A percentile compares a stretch with the other conserved stretches of the same genome.
Conservation (phyloP, 345 rosid genomes). For the Salix udensis region DNA sequence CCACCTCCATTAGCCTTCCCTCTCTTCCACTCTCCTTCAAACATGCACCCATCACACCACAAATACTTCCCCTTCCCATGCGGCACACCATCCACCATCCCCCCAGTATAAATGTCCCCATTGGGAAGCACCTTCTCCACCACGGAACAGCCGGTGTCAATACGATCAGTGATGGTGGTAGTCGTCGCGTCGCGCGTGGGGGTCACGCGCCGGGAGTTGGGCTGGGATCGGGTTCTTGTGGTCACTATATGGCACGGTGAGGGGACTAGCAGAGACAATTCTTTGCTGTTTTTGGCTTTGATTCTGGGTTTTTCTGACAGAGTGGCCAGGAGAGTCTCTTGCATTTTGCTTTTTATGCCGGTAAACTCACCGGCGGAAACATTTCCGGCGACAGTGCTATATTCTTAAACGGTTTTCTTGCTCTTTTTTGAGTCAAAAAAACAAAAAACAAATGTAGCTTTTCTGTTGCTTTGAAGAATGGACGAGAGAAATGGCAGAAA, state of each 20-base stretch:
- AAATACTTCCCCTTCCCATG: conserved; percentile 67
- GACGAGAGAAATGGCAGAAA: too few species aligned
- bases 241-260: not conserved
- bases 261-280: not conserved
- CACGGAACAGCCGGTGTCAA: not conserved
- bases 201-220: conserved; percentile 14
- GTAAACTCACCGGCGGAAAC: not conserved
- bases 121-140: conserved; percentile 45
- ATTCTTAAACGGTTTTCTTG: not conserved
- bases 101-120: conserved; percentile 68
- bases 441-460: too few species aligned
- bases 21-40: conserved; percentile 59
- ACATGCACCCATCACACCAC: conserved; percentile 75
- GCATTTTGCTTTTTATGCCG: conserved; percentile 7
- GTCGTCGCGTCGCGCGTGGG: conserved; percentile 15
- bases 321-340: conserved; percentile 6
- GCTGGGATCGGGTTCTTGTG: not conserved
- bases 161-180: not conserved
- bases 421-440: not conserved
- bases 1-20: conserved; percentile 62
- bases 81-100: conserved; percentile 43
- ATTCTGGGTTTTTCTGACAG: not conserved
- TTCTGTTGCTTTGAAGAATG: not conserved
- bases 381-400: not conserved
- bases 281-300: not conserved